Percentiles rank a stretch among this genome's conserved stretches.
phyloP scores from a whole-genome alignment of 345 rosid genomes.

The Rhizophora mangle region DNA sequence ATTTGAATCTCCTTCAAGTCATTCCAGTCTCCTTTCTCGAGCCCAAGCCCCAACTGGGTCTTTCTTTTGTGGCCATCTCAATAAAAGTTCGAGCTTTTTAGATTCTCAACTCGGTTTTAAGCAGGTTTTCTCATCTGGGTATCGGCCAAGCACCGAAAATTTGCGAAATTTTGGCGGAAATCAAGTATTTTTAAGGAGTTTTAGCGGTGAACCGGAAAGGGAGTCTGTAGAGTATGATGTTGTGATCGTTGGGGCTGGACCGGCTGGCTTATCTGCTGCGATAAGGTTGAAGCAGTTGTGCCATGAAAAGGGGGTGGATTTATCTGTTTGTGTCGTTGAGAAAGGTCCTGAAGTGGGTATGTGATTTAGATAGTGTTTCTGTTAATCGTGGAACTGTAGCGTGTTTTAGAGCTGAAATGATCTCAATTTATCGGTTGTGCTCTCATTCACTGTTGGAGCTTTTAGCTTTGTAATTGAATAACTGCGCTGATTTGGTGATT shows the following conservation, averaged over 20 bases:
- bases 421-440: too few relatives aligned
- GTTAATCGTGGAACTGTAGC: neutral
- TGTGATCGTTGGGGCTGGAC: conserved; percentile 92
- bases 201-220: conserved; percentile 47
- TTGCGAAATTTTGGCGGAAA: conserved; percentile 11
- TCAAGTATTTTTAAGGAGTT: conserved; percentile 30
- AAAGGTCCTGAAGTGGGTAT: conserved; percentile 92
- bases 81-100: conserved; percentile 24
- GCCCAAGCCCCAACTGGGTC: conserved; percentile 20
- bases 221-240: conserved; percentile 88
- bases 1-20: conserved; percentile 18
- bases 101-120: conserved; percentile 14
- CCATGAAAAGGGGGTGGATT: conserved; percentile 59
- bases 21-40: conserved; percentile 7
- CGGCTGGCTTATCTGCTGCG: conserved; percentile 94
- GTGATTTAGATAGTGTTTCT: conserved; percentile 7
- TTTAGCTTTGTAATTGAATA: too few relatives aligned
- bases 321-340: conserved; percentile 95
- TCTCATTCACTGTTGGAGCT: too few relatives aligned
- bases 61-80: conserved; percentile 10
- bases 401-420: too few relatives aligned
- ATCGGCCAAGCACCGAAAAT: conserved; percentile 13
- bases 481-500: too few relatives aligned
- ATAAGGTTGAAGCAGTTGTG: conserved; percentile 83
- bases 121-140: conserved; percentile 34